Percentiles rank a stretch among this genome's conserved stretches.
phyloP scores from a whole-genome alignment of 73 alveolate species.

The Stentor roeselii region DNA sequence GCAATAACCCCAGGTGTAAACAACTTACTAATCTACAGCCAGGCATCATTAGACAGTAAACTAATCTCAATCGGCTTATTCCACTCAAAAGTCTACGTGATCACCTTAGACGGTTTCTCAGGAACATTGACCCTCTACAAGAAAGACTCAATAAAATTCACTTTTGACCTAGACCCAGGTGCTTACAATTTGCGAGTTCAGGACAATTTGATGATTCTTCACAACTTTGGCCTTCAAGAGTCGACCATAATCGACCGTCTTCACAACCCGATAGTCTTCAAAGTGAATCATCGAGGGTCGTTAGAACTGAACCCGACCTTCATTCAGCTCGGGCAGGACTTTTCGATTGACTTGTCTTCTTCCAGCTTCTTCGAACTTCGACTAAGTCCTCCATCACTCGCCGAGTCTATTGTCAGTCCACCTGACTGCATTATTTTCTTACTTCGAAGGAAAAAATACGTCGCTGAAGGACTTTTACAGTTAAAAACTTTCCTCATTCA shows the following conservation, averaged over 20 bases:
- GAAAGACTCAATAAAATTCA: too few relatives aligned
- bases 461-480: neutral
- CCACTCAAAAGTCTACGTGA: neutral
- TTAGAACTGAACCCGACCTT: neutral
- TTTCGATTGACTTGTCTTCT: neutral
- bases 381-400: neutral
- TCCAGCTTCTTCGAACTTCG: too few relatives aligned
- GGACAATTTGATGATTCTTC: neutral
- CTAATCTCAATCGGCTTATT: neutral
- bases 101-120: neutral
- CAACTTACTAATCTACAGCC: too few relatives aligned
- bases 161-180: neutral
- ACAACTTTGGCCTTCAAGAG: constrained; percentile 1
- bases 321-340: neutral
- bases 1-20: neutral
- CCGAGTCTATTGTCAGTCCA: neutral
- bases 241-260: neutral
- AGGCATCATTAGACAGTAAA: neutral
- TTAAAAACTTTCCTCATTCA: too few relatives aligned
- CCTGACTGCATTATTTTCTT: neutral
- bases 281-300: neutral
- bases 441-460: neutral
- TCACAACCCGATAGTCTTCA: neutral
- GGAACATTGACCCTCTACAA: neutral
- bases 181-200: neutral